Percentiles rank a stretch among this genome's conserved stretches.
Conservation (phyloP, 2,329 filamentous ascomycete species). For the Cercospora zeina region DNA sequence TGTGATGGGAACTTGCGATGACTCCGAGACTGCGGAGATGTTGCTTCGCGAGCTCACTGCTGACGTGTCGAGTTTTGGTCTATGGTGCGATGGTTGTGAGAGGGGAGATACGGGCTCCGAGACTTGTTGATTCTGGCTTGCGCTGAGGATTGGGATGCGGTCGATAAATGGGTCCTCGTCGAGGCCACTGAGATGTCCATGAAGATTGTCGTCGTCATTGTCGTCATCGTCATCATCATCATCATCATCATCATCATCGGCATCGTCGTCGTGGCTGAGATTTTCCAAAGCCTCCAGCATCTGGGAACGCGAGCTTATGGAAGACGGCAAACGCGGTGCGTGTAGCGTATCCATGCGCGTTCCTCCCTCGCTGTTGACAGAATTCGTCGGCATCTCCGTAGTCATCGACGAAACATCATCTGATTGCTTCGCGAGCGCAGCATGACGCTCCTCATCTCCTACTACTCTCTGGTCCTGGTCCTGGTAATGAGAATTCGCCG, state of each 20-base stretch:
- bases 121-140: neutral
- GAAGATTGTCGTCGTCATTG: neutral
- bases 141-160: neutral
- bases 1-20: neutral
- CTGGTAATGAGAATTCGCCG: neutral
- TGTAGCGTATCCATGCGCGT: neutral
- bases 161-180: slow-evolving; percentile 26
- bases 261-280: slow-evolving; percentile 12
- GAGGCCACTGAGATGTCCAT: slow-evolving; percentile 20
- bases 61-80: neutral
- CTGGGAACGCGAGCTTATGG: neutral
- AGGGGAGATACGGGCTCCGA: slow-evolving; percentile 3
- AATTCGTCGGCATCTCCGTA: slow-evolving; percentile 10
- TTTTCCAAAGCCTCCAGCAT: neutral
- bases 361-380: neutral
- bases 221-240: neutral
- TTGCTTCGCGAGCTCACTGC: neutral
- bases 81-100: neutral
- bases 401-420: slow-evolving; percentile 7
- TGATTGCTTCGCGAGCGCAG: neutral
- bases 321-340: neutral
- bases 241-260: neutral
- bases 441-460: neutral
- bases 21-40: neutral
- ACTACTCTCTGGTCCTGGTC: neutral